Conservation (phyloP, 2,329 filamentous ascomycete genomes). For the Hymenoscyphus linearis region DNA sequence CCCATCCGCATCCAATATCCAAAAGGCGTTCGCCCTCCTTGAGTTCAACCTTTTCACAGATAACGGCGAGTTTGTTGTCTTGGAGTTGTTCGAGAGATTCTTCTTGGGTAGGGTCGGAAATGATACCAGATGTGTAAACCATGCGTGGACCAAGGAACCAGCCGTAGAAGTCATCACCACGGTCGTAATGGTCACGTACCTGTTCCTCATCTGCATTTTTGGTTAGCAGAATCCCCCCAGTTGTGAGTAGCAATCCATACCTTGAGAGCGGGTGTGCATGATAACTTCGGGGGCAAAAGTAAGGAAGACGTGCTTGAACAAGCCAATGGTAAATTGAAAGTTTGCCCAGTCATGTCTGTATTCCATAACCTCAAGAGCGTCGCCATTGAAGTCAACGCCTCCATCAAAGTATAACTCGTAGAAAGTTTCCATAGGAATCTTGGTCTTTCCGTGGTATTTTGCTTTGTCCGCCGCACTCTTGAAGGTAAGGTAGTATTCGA, state of each 20-base stretch:
- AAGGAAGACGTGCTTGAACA: conserved; percentile 85
- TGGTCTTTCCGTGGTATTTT: conserved; percentile 72
- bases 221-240: conserved; percentile 25
- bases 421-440: conserved; percentile 89
- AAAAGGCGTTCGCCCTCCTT: conserved; percentile 77
- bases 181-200: conserved; percentile 95
- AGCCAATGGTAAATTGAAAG: conserved; percentile 80
- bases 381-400: conserved; percentile 92
- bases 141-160: conserved; percentile 98
- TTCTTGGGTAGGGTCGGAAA: conserved; percentile 80
- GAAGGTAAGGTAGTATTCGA: conserved; percentile 88
- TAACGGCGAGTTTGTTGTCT: conserved; percentile 92
- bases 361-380: conserved; percentile 82
- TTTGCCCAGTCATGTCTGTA: conserved; percentile 96
- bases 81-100: conserved; percentile 92
- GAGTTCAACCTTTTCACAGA: conserved; percentile 92
- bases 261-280: conserved; percentile 86
- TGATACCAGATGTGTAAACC: conserved; percentile 96
- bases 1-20: conserved; percentile 97
- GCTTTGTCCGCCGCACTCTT: conserved; percentile 53
- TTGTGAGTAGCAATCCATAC: conserved; percentile 37
- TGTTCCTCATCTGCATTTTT: conserved; percentile 79
- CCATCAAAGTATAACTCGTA: conserved; percentile 97
- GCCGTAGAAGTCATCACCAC: conserved; percentile 95
- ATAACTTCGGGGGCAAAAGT: conserved; percentile 86